Evolutionary conservation across 2,329 filamentous ascomycete genomes (phyloP).

Genomic region (Aspergillus luchuensis): DNA sequence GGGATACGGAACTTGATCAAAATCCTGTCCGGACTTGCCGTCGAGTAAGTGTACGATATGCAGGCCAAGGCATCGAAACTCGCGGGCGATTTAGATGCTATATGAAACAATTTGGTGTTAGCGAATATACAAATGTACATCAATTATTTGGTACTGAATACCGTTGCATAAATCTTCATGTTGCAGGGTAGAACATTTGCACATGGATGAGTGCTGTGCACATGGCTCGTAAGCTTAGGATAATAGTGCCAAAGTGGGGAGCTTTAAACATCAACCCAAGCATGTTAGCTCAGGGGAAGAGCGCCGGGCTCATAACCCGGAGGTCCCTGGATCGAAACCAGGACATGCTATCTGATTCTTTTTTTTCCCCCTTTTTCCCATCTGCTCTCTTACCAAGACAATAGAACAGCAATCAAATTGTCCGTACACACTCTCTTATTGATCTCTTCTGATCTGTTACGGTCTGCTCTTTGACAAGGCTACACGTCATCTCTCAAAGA

Average conservation of each 20-base stretch:
- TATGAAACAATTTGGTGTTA: not conserved
- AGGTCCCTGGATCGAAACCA: constrained; percentile 40
- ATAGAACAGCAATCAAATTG: too few species aligned
- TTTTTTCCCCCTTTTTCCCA: not conserved
- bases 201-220: too few species aligned
- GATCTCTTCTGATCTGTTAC: too few species aligned
- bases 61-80: constrained; percentile 18
- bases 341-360: constrained; percentile 20
- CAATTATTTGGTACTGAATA: not conserved
- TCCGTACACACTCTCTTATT: too few species aligned
- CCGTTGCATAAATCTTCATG: too few species aligned
- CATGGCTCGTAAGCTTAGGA: too few species aligned
- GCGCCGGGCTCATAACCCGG: constrained; percentile 52
- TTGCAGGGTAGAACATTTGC: too few species aligned
- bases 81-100: constrained; percentile 28
- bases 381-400: too few species aligned
- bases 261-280: constrained; percentile 16
- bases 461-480: too few species aligned
- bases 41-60: constrained; percentile 19
- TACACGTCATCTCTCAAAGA: too few species aligned
- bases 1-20: constrained; percentile 72
- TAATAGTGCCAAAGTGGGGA: too few species aligned
- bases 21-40: constrained; percentile 69
- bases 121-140: not conserved
- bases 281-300: constrained; percentile 49